These are phyloP conservation scores for Rhizopus sp. DNA, from an alignment of 371 early-diverging fungal genomes.

Conservation along the genomic window DNA sequence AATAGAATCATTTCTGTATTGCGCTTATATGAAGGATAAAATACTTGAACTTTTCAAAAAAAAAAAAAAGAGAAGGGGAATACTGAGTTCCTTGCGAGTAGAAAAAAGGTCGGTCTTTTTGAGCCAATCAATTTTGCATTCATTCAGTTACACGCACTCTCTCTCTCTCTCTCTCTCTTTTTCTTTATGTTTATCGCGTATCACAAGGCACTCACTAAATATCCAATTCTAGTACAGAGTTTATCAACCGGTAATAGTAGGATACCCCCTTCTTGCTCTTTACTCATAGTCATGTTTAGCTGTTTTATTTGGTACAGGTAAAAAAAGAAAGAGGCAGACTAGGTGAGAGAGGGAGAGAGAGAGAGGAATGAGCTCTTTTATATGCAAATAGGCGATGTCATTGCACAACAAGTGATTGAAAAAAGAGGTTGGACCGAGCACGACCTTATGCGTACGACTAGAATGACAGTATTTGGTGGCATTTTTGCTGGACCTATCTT, in stretches of 20 bases:
- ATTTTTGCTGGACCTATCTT: constrained; percentile 66
- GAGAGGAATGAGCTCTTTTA: neutral
- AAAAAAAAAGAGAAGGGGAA: too few relatives aligned
- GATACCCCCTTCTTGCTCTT: neutral
- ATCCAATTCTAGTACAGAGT: constrained; percentile 46
- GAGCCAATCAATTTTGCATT: neutral
- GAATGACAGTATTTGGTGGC: constrained; percentile 66
- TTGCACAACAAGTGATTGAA: constrained; percentile 73
- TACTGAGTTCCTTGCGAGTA: too few relatives aligned
- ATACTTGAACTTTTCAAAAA: too few relatives aligned
- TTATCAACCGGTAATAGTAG: constrained; percentile 39
- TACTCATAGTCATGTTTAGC: constrained; percentile 32
- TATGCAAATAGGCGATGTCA: constrained; percentile 53
- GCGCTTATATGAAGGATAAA: too few relatives aligned
- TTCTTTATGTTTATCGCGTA: constrained; percentile 35
- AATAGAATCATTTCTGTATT: too few relatives aligned
- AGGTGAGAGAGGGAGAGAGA: neutral
- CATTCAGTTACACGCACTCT: neutral
- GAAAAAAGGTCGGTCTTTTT: neutral
- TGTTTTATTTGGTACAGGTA: constrained; percentile 65
- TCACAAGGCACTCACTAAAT: constrained; percentile 32
- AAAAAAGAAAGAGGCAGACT: neutral
- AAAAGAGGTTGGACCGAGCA: constrained; percentile 41
- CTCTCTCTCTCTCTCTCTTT: too few relatives aligned
- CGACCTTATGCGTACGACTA: constrained; percentile 54